Conservation (phyloP, 2,329 filamentous ascomycete genomes). For the Aureobasidium pullulans region DNA sequence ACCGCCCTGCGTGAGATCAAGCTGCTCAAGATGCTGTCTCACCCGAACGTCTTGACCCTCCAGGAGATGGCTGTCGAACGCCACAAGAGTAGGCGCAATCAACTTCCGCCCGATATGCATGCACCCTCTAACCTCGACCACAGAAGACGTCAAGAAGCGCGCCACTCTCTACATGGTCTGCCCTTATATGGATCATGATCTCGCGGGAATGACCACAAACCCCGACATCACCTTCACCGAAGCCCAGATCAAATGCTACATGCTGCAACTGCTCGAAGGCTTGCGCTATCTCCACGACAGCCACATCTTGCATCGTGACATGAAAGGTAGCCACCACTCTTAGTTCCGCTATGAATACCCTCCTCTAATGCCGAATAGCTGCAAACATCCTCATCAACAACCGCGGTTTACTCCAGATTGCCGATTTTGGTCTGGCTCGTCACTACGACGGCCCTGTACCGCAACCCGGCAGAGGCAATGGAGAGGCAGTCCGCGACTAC, state of each 20-base stretch:
- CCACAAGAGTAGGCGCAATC: conserved; percentile 58
- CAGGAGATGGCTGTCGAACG: conserved; percentile 96
- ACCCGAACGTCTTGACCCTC: conserved; percentile 76
- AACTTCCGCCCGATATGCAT: neutral
- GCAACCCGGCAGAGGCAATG: conserved; percentile 67
- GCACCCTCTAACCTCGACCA: neutral
- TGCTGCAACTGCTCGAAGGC: conserved; percentile 86
- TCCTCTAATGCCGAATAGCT: conserved; percentile 37
- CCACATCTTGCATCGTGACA: conserved; percentile 87
- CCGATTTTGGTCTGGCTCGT: conserved; percentile 89
- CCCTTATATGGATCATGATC: conserved; percentile 97
- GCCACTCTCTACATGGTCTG: conserved; percentile 97
- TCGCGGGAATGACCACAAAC: conserved; percentile 95
- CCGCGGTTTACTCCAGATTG: conserved; percentile 85
- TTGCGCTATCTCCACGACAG: conserved; percentile 60
- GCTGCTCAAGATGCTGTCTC: conserved; percentile 87
- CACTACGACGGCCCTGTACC: conserved; percentile 85
- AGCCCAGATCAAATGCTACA: conserved; percentile 95
- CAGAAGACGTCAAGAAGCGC: conserved; percentile 46
- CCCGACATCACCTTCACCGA: conserved; percentile 80
- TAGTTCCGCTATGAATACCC: conserved; percentile 12
- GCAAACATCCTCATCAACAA: conserved; percentile 97
- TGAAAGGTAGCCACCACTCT: conserved; percentile 53
- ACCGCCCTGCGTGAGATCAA: conserved; percentile 97
- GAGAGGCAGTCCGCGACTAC: conserved; percentile 82